Conservation (phyloP, 2,329 filamentous ascomycete species). For the Fusarium palustre region DNA sequence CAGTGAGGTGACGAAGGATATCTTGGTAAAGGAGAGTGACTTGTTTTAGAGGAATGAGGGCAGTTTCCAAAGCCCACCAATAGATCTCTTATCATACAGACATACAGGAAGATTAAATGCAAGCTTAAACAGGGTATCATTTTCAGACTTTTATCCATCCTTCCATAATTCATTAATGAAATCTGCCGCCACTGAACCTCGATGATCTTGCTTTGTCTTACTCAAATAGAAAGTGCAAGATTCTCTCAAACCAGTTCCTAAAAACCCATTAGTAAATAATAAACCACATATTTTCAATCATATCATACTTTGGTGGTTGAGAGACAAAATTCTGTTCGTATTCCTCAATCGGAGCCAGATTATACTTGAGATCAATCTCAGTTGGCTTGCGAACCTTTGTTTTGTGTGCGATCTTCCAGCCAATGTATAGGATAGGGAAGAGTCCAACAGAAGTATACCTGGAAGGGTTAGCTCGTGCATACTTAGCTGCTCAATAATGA, state of each 20-base stretch:
- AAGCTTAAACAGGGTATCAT: not conserved
- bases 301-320: constrained; percentile 10
- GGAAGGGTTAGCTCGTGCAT: fast-evolving
- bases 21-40: constrained; percentile 11
- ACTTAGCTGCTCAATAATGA: fast-evolving
- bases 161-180: not conserved
- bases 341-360: constrained; percentile 9
- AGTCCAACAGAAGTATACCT: constrained; percentile 20
- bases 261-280: not conserved
- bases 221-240: constrained; percentile 8
- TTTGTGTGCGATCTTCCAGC: constrained; percentile 23
- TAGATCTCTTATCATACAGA: too few relatives aligned
- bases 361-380: constrained; percentile 7
- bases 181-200: not conserved
- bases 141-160: not conserved
- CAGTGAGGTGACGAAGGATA: constrained; percentile 14
- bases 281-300: too few relatives aligned
- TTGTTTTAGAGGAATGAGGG: not conserved
- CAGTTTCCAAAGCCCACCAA: too few relatives aligned
- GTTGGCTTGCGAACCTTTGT: constrained; percentile 9
- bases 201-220: too few relatives aligned
- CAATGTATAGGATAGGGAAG: constrained; percentile 10
- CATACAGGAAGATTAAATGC: too few relatives aligned
- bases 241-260: constrained; percentile 26
- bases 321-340: constrained; percentile 11